These are phyloP conservation scores for Nissolia schottii DNA, from an alignment of 306 rosid genomes.

Conservation along the genomic window DNA sequence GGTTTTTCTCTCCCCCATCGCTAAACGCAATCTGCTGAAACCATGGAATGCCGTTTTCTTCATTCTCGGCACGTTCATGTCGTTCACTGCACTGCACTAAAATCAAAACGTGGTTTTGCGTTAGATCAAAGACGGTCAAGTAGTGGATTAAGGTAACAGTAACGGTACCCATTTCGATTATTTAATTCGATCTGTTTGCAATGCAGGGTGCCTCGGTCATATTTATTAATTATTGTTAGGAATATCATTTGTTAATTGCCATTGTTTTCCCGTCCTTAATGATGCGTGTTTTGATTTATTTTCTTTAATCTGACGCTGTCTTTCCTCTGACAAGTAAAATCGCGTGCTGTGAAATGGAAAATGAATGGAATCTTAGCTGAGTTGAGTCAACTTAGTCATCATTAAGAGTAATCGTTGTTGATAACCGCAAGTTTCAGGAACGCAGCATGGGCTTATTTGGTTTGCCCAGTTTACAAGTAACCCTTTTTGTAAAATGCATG, in stretches of 20 bases:
- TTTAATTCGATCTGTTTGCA: neutral
- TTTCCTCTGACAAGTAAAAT: neutral
- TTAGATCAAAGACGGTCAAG: neutral
- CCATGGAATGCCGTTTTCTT: neutral
- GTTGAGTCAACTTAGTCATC: neutral
- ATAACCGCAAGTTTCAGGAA: constrained; percentile 5
- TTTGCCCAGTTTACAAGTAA: constrained; percentile 11
- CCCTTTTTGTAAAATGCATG: too few species aligned
- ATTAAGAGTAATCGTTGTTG: neutral
- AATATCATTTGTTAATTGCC: neutral
- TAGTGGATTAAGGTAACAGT: neutral
- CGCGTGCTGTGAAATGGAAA: neutral
- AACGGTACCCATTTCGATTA: neutral
- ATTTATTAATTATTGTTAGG: neutral
- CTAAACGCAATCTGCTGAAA: neutral
- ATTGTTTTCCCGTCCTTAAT: neutral
- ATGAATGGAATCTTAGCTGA: neutral
- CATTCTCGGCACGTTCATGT: neutral
- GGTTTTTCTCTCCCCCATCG: neutral
- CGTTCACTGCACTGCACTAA: neutral
- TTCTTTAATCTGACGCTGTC: neutral
- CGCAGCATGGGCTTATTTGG: neutral
- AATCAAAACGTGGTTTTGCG: neutral
- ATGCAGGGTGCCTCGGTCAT: neutral
- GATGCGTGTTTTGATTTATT: neutral